A percentile compares a stretch with the other conserved stretches of the same genome.
These are phyloP conservation scores for Phialophora chinensis DNA, from an alignment of 2,329 filamentous ascomycete species.

Conservation along the genomic window DNA sequence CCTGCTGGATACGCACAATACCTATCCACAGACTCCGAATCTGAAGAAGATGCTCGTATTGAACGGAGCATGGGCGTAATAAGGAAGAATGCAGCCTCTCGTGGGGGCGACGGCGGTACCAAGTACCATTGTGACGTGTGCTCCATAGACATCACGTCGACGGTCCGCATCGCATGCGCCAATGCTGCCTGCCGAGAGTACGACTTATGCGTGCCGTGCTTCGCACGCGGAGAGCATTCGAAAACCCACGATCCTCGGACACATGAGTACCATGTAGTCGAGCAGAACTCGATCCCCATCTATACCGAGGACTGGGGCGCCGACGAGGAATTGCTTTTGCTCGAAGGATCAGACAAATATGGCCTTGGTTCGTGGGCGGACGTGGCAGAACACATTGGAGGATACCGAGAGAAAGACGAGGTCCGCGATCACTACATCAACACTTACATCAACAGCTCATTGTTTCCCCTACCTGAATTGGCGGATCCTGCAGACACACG, in stretches of 20 bases:
- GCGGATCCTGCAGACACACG: conserved; percentile 82
- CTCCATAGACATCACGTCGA: conserved; percentile 94
- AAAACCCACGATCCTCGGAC: conserved; percentile 85
- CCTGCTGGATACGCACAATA: conserved; percentile 33
- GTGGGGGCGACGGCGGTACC: conserved; percentile 83
- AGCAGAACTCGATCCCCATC: conserved; percentile 97
- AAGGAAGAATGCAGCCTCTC: conserved; percentile 88
- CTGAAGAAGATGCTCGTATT: conserved; percentile 49
- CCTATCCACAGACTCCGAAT: conserved; percentile 43
- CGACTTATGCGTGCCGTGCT: conserved; percentile 95
- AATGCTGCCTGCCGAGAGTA: conserved; percentile 85
- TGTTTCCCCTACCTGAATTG: conserved; percentile 84
- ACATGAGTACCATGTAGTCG: conserved; percentile 91
- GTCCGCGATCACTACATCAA: conserved; percentile 92
- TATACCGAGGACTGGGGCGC: conserved; percentile 95
- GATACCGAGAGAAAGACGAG: conserved; percentile 92
- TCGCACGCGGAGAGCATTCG: conserved; percentile 78
- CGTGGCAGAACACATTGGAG: conserved; percentile 96
- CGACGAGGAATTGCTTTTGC: conserved; percentile 89
- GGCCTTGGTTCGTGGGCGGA: conserved; percentile 97
- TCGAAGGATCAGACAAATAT: conserved; percentile 96
- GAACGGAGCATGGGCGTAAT: conserved; percentile 80
- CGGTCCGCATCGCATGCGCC: conserved; percentile 93
- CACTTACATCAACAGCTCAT: conserved; percentile 81
- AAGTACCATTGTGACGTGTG: conserved; percentile 99